Base-by-base conservation (phyloP, 2,329 filamentous ascomycete genomes). In the Didymella lethalis region DNA sequence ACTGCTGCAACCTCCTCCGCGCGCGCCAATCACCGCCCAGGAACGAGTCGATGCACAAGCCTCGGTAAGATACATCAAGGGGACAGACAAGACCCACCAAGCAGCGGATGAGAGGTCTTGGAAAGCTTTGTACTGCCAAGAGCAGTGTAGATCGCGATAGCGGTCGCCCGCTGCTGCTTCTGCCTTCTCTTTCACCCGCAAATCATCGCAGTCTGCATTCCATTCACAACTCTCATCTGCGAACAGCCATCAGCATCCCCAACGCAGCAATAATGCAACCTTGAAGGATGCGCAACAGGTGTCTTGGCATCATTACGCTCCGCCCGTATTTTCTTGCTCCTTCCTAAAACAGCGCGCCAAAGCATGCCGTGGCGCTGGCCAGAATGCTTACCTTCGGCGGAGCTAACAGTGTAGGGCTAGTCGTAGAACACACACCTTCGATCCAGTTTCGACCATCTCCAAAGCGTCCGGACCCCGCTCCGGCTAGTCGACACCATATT, bases 21-120 rank as follows among this genome's bases (percentile, higher is more conserved):
- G 57, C 54, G 45, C 54, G 62, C 57, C 50, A 56, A 48, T 56
- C 40, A 55, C 12, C 50, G 57, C 59, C 62, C 50, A 62, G 59
- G 57, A 29, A 34, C 50, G 44, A 61, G 59, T 54, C 48, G 36
- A 29, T 34, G 57, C 54, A 60, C 62, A 64, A 64, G 62, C 62
- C 62, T 64, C 62, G 57, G 61, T 41, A 62, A 64, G 59, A 50
- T 38, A 43, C 45, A 38, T 43, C 18, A 54, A 55, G 47, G 43
- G 52, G 43, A 18, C 29, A 48, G 25, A 51, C 57, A 60, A 60
- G 57, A 49, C 56, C 47, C 54, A 51, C 48, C 51, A 62, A 64
- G 62, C 62, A 56, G 62, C 48, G 31, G 57, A 51, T 7, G 38
- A 23, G 26, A 45, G 20, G 12, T 55, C 57, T 60, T 60, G 57